Conservation (phyloP, 345 rosid genomes). For the Psidium friedrichsthalianum region DNA sequence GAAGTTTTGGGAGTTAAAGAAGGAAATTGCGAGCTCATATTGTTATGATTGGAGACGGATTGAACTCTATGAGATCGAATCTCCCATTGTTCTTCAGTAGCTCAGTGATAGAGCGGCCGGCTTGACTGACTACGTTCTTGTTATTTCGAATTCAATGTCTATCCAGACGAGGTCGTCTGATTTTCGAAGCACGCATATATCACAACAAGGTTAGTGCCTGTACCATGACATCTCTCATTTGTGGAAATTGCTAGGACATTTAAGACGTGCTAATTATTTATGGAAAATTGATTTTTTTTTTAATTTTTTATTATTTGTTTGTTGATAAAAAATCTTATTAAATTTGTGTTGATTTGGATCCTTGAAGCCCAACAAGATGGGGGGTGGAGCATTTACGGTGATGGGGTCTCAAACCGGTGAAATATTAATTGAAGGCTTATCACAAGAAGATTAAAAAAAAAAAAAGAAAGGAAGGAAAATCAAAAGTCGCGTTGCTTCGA, state of each 20-base stretch:
- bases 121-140: too few relatives aligned
- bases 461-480: background rate
- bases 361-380: background rate
- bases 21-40: too few relatives aligned
- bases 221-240: too few relatives aligned
- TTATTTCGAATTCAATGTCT: background rate
- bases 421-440: background rate
- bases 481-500: background rate
- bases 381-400: background rate
- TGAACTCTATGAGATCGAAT: too few relatives aligned
- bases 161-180: fast-evolving
- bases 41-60: too few relatives aligned
- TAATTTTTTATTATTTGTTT: background rate
- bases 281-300: background rate
- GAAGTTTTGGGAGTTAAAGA: too few relatives aligned
- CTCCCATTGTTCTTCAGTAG: too few relatives aligned
- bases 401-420: background rate
- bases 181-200: background rate
- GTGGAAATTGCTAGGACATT: background rate
- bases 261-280: background rate
- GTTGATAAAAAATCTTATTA: background rate
- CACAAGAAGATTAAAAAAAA: background rate
- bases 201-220: background rate
- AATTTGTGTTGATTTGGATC: background rate
- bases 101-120: too few relatives aligned